phyloP scores from a whole-genome alignment of 352 stramenopile genomes.

The Blastocystis hominis region DNA sequence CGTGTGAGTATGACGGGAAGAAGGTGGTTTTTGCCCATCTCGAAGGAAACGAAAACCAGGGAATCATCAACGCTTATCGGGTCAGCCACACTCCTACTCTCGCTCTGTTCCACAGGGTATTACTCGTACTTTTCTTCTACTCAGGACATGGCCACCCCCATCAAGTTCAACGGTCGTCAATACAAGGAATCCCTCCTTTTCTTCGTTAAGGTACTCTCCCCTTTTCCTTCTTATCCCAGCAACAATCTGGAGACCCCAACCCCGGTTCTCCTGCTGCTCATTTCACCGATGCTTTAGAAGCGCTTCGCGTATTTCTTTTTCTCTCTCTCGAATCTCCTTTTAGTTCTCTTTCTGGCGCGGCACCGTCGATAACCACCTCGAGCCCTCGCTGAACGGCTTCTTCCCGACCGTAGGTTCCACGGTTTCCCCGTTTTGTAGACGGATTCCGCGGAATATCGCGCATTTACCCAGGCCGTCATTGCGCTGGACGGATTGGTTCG shows the following conservation, averaged over 20 bases:
- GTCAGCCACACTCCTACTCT: conserved; percentile 48
- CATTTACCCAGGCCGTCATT: conserved; percentile 21
- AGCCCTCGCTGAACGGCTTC: conserved; percentile 42
- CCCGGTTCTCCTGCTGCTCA: conserved; percentile 41
- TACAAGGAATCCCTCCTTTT: conserved; percentile 42
- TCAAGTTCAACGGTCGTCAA: conserved; percentile 35
- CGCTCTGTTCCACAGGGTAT: conserved; percentile 15
- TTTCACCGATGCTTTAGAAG: not conserved
- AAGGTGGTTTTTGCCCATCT: conserved; percentile 34
- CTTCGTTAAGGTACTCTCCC: conserved; percentile 13
- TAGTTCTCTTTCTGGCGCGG: conserved; percentile 57
- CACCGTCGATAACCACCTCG: conserved; percentile 34
- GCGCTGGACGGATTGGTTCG: not conserved
- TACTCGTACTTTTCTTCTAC: not conserved
- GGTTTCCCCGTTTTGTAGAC: not conserved
- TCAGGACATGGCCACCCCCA: conserved; percentile 33
- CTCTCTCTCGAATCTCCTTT: not conserved
- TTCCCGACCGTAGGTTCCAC: not conserved
- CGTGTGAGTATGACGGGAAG: not conserved
- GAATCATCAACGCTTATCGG: conserved; percentile 2
- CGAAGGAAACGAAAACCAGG: conserved; percentile 50
- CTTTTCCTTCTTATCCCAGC: conserved; percentile 11
- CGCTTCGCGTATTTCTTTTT: not conserved
- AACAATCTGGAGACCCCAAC: not conserved
- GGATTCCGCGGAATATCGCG: not conserved